These are phyloP conservation scores for Colletotrichum costaricense DNA, from an alignment of 2,329 filamentous ascomycete genomes.

Conservation along the genomic window DNA sequence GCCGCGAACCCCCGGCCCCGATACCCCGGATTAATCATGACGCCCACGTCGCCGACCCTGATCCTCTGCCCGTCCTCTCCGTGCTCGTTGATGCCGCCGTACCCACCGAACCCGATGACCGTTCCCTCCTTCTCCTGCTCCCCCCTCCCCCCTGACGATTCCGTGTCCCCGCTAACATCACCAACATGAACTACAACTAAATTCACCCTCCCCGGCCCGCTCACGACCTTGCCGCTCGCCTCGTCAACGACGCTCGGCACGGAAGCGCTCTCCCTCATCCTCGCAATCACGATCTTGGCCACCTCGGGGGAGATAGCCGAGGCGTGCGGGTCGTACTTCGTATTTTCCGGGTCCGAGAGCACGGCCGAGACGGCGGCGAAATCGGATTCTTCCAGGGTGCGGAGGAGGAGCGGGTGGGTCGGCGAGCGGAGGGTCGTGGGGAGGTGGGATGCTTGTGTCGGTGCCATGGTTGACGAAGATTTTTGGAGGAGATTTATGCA, in stretches of 20 bases:
- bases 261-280: slow-evolving; percentile 40
- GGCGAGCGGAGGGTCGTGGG: slow-evolving; percentile 38
- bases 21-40: slow-evolving; percentile 40
- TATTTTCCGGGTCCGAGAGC: slow-evolving; percentile 39
- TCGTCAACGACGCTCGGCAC: slow-evolving; percentile 38
- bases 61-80: slow-evolving; percentile 34
- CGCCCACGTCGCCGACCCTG: slow-evolving; percentile 43
- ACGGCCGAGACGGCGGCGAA: slow-evolving; percentile 40
- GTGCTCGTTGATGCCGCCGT: slow-evolving; percentile 42
- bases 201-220: slow-evolving; percentile 42
- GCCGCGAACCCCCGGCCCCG: slow-evolving; percentile 40
- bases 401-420: slow-evolving; percentile 41
- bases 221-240: slow-evolving; percentile 22
- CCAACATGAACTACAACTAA: slow-evolving; percentile 38
- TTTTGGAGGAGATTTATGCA: too few relatives aligned
- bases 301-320: slow-evolving; percentile 30
- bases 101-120: slow-evolving; percentile 44
- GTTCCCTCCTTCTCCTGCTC: slow-evolving; percentile 1
- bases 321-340: slow-evolving; percentile 33
- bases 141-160: too few relatives aligned
- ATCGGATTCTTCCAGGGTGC: slow-evolving; percentile 39
- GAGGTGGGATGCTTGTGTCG: slow-evolving; percentile 38
- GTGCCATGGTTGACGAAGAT: slow-evolving; percentile 12
- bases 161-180: not conserved
- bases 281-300: slow-evolving; percentile 37